These are phyloP conservation scores for Alternaria gaisen DNA, from an alignment of 2,329 filamentous ascomycete genomes.

Conservation along the genomic window DNA sequence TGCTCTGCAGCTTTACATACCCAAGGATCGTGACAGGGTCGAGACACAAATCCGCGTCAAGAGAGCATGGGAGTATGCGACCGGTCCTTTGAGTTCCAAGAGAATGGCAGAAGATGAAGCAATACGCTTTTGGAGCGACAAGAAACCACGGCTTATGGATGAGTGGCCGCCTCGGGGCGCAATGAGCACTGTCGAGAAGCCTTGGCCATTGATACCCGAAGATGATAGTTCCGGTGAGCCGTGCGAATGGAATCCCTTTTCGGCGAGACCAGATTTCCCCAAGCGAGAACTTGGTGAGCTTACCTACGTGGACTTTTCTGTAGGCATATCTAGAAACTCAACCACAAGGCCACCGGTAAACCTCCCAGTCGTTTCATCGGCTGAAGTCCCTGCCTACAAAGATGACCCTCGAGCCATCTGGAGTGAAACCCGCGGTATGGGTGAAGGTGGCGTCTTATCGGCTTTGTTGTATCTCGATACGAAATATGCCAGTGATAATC, in stretches of 20 bases:
- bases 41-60: conserved; percentile 26
- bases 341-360: background rate
- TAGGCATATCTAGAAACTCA: background rate
- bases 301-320: conserved; percentile 39
- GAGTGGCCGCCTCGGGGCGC: background rate
- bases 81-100: conserved; percentile 32
- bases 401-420: conserved; percentile 20
- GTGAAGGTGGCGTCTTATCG: conserved; percentile 46
- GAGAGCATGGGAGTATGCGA: conserved; percentile 42
- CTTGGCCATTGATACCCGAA: conserved; percentile 30
- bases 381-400: conserved; percentile 14
- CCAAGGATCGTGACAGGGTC: conserved; percentile 7
- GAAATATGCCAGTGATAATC: conserved; percentile 20
- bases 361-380: background rate
- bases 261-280: conserved; percentile 18
- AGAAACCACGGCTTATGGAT: background rate
- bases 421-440: conserved; percentile 20
- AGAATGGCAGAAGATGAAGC: conserved; percentile 44
- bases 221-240: conserved; percentile 21
- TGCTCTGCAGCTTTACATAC: conserved; percentile 40
- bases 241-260: conserved; percentile 41
- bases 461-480: conserved; percentile 46
- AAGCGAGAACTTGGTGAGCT: conserved; percentile 18
- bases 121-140: conserved; percentile 36
- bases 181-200: background rate